phyloP scores from a whole-genome alignment of 192 early-diverging fungal genomes.

The Backusella sp. region DNA sequence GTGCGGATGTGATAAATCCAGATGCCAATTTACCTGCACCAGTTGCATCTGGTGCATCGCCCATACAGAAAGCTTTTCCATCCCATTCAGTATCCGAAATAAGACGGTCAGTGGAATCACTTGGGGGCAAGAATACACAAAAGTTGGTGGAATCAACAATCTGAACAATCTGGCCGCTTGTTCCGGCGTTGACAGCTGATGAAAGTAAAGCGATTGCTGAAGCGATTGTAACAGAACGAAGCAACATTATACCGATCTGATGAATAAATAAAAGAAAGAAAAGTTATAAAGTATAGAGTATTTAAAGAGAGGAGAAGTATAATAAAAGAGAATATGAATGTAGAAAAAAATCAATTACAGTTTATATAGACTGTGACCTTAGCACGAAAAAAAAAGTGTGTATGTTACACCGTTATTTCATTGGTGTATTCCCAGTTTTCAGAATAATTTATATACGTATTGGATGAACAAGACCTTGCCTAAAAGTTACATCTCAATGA shows the following conservation, averaged over 20 bases:
- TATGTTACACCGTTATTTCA: not conserved
- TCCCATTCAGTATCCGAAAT: slow-evolving; percentile 42
- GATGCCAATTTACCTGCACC: slow-evolving; percentile 33
- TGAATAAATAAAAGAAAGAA: not conserved
- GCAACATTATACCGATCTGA: not conserved
- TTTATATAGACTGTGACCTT: not conserved
- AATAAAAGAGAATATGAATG: not conserved
- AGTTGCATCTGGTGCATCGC: slow-evolving; percentile 31
- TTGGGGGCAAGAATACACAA: slow-evolving; percentile 43
- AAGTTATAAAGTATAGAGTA: not conserved
- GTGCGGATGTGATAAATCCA: slow-evolving; percentile 44
- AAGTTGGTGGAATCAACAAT: slow-evolving; percentile 34
- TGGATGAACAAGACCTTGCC: not conserved
- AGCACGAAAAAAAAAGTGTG: not conserved
- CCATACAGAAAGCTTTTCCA: slow-evolving; percentile 46
- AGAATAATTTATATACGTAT: not conserved
- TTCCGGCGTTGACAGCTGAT: not conserved
- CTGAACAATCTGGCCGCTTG: slow-evolving; percentile 26
- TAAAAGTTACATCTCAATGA: not conserved
- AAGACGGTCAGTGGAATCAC: slow-evolving; percentile 23
- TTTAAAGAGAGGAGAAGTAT: not conserved
- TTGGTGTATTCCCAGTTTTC: not conserved
- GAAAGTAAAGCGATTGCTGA: not conserved
- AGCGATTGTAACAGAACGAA: not conserved
- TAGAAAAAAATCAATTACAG: not conserved